Conservation (phyloP, 352 stramenopile genomes). For the Phytophthora pseudosyringae region DNA sequence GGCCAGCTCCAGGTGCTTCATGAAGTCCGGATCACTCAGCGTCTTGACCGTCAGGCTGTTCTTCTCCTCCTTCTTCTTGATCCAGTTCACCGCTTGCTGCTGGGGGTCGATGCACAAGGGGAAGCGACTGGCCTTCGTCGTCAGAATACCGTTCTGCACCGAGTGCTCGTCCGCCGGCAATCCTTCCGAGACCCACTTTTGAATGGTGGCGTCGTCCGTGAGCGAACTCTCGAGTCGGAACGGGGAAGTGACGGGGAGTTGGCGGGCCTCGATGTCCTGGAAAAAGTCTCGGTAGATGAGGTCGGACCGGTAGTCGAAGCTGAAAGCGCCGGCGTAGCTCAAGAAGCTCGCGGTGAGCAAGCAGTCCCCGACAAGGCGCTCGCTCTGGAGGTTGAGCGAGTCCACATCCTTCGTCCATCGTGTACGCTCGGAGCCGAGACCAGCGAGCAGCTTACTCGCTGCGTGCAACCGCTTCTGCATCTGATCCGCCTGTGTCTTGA, state of each 20-base stretch:
- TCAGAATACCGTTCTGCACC: slow-evolving; percentile 96
- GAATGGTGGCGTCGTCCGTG: slow-evolving; percentile 93
- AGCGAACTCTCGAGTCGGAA: slow-evolving; percentile 93
- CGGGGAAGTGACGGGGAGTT: slow-evolving; percentile 86
- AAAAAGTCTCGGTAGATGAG: slow-evolving; percentile 92
- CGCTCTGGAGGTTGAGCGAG: slow-evolving; percentile 80
- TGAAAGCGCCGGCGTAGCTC: slow-evolving; percentile 92
- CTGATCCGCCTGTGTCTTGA: slow-evolving; percentile 93
- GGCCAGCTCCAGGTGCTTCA: slow-evolving; percentile 95
- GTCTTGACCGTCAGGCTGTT: slow-evolving; percentile 94
- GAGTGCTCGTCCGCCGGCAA: slow-evolving; percentile 95
- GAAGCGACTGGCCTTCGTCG: slow-evolving; percentile 93
- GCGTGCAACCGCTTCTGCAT: slow-evolving; percentile 95
- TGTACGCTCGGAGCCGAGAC: slow-evolving; percentile 90
- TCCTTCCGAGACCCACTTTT: slow-evolving; percentile 94
- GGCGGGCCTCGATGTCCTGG: slow-evolving; percentile 73
- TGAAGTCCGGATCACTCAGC: slow-evolving; percentile 94
- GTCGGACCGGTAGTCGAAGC: slow-evolving; percentile 90
- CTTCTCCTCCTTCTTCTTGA: slow-evolving; percentile 96
- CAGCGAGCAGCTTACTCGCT: slow-evolving; percentile 93
- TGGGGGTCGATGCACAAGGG: slow-evolving; percentile 96
- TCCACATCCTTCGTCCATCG: slow-evolving; percentile 95
- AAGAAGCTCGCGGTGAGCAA: slow-evolving; percentile 92
- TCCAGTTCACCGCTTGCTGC: slow-evolving; percentile 96
- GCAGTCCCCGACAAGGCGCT: slow-evolving; percentile 91